Conservation (phyloP, 202 grass and related monocot genomes). For the Brachypodium distachyon region DNA sequence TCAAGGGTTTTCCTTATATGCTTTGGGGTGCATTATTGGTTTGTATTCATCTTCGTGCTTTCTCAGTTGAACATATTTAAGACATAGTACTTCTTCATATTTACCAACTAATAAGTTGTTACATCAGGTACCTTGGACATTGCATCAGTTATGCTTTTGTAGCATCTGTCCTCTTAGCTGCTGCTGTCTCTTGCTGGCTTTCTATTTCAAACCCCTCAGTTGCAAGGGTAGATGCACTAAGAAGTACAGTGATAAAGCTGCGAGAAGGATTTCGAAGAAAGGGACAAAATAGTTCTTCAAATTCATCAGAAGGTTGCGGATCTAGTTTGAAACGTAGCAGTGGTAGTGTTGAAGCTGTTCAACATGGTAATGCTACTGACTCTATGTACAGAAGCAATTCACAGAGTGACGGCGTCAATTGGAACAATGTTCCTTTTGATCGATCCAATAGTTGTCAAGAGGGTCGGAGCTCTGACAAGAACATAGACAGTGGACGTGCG, state of each 20-base stretch:
- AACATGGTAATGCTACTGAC: slow-evolving; percentile 58
- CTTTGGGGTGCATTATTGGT: slow-evolving; percentile 99
- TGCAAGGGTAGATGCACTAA: slow-evolving; percentile 82
- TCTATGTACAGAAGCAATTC: slow-evolving; percentile 71
- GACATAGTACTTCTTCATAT: slow-evolving; percentile 1
- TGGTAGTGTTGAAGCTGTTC: slow-evolving; percentile 82
- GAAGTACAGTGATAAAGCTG: slow-evolving; percentile 87
- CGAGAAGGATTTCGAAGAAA: slow-evolving; percentile 82
- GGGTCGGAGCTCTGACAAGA: slow-evolving; percentile 67
- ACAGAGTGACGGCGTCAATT: slow-evolving; percentile 50
- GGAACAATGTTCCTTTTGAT: slow-evolving; percentile 73
- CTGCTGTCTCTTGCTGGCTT: slow-evolving; percentile 74
- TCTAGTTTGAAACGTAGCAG: slow-evolving; percentile 96
- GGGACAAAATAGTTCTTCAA: slow-evolving; percentile 82
- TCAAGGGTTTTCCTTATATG: slow-evolving; percentile 98
- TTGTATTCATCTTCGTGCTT: slow-evolving; percentile 23
- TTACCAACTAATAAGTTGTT: slow-evolving; percentile 32
- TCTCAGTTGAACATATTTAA: slow-evolving; percentile 21
- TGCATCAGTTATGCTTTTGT: slow-evolving; percentile 99
- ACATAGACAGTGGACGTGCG: slow-evolving; percentile 60
- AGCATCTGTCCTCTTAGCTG: slow-evolving; percentile 87
- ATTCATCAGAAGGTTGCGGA: slow-evolving; percentile 96
- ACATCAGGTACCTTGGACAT: slow-evolving; percentile 90
- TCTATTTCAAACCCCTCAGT: slow-evolving; percentile 85
- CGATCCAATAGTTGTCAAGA: slow-evolving; percentile 97